These are phyloP conservation scores for Chaetomium olivaceum DNA, from an alignment of 2,329 filamentous ascomycete species.

Conservation along the genomic window DNA sequence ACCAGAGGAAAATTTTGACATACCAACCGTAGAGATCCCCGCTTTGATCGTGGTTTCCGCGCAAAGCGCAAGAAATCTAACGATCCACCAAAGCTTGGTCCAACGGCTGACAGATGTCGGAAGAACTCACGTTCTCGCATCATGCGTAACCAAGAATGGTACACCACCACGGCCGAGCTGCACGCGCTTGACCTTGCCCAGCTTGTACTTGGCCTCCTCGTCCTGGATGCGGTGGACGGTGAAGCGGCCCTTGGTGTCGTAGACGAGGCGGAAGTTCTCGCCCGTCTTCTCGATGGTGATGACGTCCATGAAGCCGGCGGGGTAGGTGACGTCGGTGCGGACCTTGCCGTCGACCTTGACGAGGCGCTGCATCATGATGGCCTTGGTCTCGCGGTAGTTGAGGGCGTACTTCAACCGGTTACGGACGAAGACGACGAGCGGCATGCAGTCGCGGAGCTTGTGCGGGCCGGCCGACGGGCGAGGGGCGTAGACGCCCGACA, in stretches of 20 bases:
- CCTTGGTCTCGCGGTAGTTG: conserved; percentile 95
- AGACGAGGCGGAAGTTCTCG: conserved; percentile 99
- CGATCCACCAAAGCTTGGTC: conserved; percentile 90
- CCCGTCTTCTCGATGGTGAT: conserved; percentile 99
- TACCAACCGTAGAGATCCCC: conserved; percentile 57
- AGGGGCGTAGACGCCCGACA: conserved; percentile 84
- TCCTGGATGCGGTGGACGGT: conserved; percentile 98
- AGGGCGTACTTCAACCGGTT: conserved; percentile 98
- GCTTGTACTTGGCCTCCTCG: conserved; percentile 99
- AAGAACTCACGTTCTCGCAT: conserved; percentile 99
- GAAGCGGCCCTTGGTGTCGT: conserved; percentile 99
- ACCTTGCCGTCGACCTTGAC: conserved; percentile 99
- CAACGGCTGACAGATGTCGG: conserved; percentile 99
- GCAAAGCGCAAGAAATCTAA: conserved; percentile 6
- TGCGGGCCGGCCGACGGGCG: conserved; percentile 82
- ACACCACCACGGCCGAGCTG: conserved; percentile 99
- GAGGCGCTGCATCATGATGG: conserved; percentile 99
- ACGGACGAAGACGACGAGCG: conserved; percentile 97
- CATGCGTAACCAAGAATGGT: conserved; percentile 99
- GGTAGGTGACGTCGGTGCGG: conserved; percentile 97
- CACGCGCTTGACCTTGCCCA: conserved; percentile 99
- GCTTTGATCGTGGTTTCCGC: conserved; percentile 33
- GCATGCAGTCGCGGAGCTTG: conserved; percentile 99
- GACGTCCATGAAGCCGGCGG: conserved; percentile 98
- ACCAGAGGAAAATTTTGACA: conserved; percentile 41